Evolutionary conservation across 352 stramenopile species (phyloP).

Genomic region (Phytophthora fragariae): DNA sequence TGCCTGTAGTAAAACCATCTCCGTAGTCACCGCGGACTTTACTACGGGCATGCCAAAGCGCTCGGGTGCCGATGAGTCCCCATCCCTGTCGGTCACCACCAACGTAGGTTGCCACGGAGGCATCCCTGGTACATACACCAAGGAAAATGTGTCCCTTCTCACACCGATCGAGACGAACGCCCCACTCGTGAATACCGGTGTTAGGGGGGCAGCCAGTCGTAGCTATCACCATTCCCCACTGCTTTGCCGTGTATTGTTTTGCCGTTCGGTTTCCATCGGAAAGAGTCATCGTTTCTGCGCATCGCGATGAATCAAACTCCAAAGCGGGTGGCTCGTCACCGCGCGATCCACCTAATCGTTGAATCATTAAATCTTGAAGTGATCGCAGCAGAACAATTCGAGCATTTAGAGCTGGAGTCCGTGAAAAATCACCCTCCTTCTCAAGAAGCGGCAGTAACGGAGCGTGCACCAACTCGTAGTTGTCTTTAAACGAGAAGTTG

Average conservation of each 20-base stretch:
- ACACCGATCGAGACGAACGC: slow-evolving; percentile 86
- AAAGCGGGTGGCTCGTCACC: slow-evolving; percentile 81
- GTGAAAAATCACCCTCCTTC: slow-evolving; percentile 31
- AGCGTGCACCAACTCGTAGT: slow-evolving; percentile 71
- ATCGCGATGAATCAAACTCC: slow-evolving; percentile 88
- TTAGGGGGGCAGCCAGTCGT: slow-evolving; percentile 87
- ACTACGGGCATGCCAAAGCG: slow-evolving; percentile 90
- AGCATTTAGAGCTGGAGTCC: slow-evolving; percentile 41
- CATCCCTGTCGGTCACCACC: slow-evolving; percentile 90
- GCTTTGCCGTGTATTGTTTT: slow-evolving; percentile 91
- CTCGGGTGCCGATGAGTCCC: slow-evolving; percentile 89
- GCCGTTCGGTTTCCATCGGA: slow-evolving; percentile 85
- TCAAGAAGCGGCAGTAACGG: slow-evolving; percentile 77
- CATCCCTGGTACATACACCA: slow-evolving; percentile 86
- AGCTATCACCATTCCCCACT: slow-evolving; percentile 92
- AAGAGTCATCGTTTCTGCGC: slow-evolving; percentile 90
- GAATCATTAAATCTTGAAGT: slow-evolving; percentile 88
- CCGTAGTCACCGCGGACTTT: slow-evolving; percentile 92
- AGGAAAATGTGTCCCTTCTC: slow-evolving; percentile 93
- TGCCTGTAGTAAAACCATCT: slow-evolving; percentile 89
- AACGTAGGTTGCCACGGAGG: slow-evolving; percentile 89
- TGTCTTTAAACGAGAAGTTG: slow-evolving; percentile 63
- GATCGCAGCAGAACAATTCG: slow-evolving; percentile 77
- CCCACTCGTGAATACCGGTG: slow-evolving; percentile 89
- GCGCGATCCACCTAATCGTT: slow-evolving; percentile 74